Percentiles rank a stretch among this genome's conserved stretches.
phyloP scores from a whole-genome alignment of 176 grass and related monocot genomes.

The Dendrocalamus sinicus region DNA sequence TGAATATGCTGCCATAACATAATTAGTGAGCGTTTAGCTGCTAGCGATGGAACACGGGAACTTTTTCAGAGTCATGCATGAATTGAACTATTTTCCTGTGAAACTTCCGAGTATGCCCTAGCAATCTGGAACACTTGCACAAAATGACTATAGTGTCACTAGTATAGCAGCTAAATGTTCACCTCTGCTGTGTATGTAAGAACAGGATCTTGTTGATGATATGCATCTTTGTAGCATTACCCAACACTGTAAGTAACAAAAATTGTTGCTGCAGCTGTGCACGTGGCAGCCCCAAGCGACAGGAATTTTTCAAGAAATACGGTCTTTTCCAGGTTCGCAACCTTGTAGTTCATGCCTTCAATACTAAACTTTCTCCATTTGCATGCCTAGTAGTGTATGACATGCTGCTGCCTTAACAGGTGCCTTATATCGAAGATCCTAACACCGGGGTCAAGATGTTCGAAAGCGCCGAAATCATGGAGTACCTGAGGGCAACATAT shows the following conservation, averaged over 20 bases:
- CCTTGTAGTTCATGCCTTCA: not conserved
- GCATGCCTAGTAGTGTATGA: not conserved
- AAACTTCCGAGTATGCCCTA: not conserved
- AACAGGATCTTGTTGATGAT: not conserved
- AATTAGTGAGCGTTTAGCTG: not conserved
- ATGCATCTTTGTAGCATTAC: not conserved
- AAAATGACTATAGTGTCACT: not conserved
- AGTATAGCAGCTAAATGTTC: not conserved
- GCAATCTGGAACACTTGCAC: not conserved
- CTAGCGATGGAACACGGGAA: not conserved
- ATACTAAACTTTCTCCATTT: not conserved
- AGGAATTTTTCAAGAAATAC: constrained; percentile 75
- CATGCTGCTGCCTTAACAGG: constrained; percentile 47
- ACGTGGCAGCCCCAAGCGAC: constrained; percentile 73
- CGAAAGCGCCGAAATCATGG: constrained; percentile 79
- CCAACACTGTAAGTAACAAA: constrained; percentile 20
- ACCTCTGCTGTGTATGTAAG: not conserved
- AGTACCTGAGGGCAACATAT: constrained; percentile 75
- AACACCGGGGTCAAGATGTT: constrained; percentile 96
- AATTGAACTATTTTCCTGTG: too few species aligned
- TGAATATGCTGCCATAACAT: constrained; percentile 6
- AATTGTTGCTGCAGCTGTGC: constrained; percentile 57
- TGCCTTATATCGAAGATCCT: constrained; percentile 85
- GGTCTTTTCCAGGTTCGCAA: constrained; percentile 73
- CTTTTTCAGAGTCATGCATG: too few species aligned